These are phyloP conservation scores for Medicago lupulina DNA, from an alignment of 306 rosid genomes.

Conservation along the genomic window DNA sequence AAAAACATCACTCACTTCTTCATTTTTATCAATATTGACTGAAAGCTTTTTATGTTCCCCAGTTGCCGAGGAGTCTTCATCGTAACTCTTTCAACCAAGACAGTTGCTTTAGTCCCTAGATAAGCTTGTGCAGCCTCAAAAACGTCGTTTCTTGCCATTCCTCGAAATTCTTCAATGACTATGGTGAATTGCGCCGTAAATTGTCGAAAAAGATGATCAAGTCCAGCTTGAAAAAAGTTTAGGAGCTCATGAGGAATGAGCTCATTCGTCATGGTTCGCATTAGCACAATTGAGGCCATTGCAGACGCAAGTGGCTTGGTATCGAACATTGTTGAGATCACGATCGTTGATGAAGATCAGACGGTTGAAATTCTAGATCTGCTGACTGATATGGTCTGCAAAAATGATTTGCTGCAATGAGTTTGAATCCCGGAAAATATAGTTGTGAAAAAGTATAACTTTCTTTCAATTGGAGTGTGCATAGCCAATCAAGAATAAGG, in stretches of 20 bases:
- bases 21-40: slow-evolving; percentile 48
- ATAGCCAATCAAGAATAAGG: too few relatives aligned
- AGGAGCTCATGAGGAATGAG: slow-evolving; percentile 31
- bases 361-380: background rate
- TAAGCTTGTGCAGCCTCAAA: too few relatives aligned
- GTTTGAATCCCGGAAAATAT: background rate
- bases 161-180: too few relatives aligned
- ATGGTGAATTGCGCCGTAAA: too few relatives aligned
- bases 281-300: slow-evolving; percentile 35
- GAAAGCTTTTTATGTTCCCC: slow-evolving; percentile 35
- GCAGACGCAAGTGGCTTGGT: slow-evolving; percentile 10
- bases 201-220: background rate
- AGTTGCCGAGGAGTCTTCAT: too few relatives aligned
- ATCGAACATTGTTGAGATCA: slow-evolving; percentile 1
- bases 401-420: too few relatives aligned
- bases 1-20: slow-evolving; percentile 46
- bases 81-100: too few relatives aligned
- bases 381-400: too few relatives aligned
- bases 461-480: background rate
- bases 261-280: slow-evolving; percentile 30
- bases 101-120: too few relatives aligned
- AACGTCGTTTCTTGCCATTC: too few relatives aligned
- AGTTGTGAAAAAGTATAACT: background rate
- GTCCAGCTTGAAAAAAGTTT: background rate
- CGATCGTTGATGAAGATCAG: too few relatives aligned